Evolutionary conservation across 208 protist species (phyloP).

Genomic region (Acanthamoeba healyi): DNA sequence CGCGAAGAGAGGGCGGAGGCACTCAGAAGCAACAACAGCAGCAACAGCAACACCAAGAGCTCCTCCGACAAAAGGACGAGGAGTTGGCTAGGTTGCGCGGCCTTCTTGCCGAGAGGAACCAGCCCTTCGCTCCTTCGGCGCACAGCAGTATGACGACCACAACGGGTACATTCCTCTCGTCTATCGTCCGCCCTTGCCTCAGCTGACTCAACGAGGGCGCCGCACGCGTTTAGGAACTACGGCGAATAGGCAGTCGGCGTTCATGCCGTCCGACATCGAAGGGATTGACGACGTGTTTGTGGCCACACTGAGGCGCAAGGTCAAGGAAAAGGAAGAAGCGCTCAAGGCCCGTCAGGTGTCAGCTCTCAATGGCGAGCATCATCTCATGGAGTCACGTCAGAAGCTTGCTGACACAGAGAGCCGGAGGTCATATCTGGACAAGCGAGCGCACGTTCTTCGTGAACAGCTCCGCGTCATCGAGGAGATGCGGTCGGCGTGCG

Average conservation of each 20-base stretch:
- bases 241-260: not conserved
- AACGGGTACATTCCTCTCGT: not conserved
- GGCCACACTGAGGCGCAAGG: not conserved
- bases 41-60: not conserved
- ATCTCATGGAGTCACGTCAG: constrained; percentile 15
- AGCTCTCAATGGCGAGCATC: not conserved
- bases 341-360: not conserved
- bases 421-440: constrained; percentile 10
- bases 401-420: not conserved
- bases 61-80: constrained; percentile 44
- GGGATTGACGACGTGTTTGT: not conserved
- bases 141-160: not conserved
- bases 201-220: not conserved
- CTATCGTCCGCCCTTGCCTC: not conserved
- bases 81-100: constrained; percentile 6
- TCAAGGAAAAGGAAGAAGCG: constrained; percentile 17
- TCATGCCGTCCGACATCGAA: not conserved
- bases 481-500: constrained; percentile 7
- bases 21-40: too few relatives aligned
- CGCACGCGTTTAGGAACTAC: not conserved
- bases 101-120: not conserved
- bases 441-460: not conserved
- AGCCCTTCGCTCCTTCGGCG: not conserved
- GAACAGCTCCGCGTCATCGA: constrained; percentile 66
- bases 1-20: not conserved